phyloP scores from a whole-genome alignment of 2,329 filamentous ascomycete genomes.

The Allantophomopsis cytisporea region DNA sequence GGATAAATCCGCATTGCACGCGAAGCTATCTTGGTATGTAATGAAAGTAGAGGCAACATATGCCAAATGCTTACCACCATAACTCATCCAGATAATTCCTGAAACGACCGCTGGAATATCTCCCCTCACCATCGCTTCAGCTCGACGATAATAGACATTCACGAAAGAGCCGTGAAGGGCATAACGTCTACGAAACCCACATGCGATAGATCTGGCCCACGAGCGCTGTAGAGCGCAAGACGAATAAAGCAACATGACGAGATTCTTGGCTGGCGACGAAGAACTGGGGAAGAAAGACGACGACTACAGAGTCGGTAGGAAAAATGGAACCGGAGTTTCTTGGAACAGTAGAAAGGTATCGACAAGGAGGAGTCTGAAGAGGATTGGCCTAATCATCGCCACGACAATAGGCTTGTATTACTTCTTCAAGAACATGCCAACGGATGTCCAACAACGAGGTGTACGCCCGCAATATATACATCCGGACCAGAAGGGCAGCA shows the following conservation, averaged over 20 bases:
- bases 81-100: too few species aligned
- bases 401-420: slow-evolving; percentile 42
- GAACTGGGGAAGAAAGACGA: slow-evolving; percentile 54
- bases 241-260: slow-evolving; percentile 5
- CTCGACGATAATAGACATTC: too few species aligned
- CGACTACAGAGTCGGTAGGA: slow-evolving; percentile 31
- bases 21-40: too few species aligned
- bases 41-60: too few species aligned
- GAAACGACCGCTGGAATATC: too few species aligned
- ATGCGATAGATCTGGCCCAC: too few species aligned
- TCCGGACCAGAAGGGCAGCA: background rate
- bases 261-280: slow-evolving; percentile 37
- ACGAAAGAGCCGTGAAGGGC: too few species aligned
- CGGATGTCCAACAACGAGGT: slow-evolving; percentile 22
- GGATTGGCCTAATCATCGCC: slow-evolving; percentile 31
- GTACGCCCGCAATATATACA: slow-evolving; percentile 22
- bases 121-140: too few species aligned
- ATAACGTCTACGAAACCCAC: too few species aligned
- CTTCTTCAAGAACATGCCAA: slow-evolving; percentile 50
- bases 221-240: too few species aligned
- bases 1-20: too few species aligned
- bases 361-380: slow-evolving; percentile 38
- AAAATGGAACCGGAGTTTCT: slow-evolving; percentile 13
- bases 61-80: too few species aligned
- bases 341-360: slow-evolving; percentile 24